Evolutionary conservation across 2,329 filamentous ascomycete species (phyloP).

Genomic region (Paecilomyces variotii): DNA sequence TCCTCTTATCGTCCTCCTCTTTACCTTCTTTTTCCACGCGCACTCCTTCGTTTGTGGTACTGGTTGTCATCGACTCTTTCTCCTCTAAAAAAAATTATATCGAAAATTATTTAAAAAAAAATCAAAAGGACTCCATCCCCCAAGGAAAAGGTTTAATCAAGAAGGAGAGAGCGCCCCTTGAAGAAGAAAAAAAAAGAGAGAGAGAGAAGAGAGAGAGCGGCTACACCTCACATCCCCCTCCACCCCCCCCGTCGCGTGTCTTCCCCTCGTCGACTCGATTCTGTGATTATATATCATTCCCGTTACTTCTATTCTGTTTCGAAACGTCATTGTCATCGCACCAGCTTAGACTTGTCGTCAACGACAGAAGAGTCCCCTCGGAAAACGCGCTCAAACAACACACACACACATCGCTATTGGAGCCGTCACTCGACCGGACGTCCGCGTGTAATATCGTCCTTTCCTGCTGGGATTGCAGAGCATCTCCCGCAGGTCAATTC

Average conservation of each 20-base stretch:
- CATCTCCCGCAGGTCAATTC: constrained; percentile 19
- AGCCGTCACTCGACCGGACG: not conserved
- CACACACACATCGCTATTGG: not conserved
- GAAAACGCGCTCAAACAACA: not conserved
- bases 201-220: not conserved
- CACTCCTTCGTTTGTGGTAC: constrained; percentile 23
- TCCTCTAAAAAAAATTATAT: constrained; percentile 9
- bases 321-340: not conserved
- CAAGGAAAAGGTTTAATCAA: not conserved
- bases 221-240: not conserved
- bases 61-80: constrained; percentile 10
- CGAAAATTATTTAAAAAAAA: constrained; percentile 12
- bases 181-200: not conserved
- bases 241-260: not conserved
- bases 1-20: constrained; percentile 14
- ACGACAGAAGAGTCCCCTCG: not conserved
- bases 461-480: constrained; percentile 27
- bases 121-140: constrained; percentile 5
- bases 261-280: not conserved
- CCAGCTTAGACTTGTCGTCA: not conserved
- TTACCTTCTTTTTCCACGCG: constrained; percentile 12
- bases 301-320: not conserved
- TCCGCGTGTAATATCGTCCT: constrained; percentile 6
- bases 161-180: too few species aligned
- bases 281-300: not conserved